Conservation (phyloP, 140 eudicot genomes). For the Bidens hawaiensis region DNA sequence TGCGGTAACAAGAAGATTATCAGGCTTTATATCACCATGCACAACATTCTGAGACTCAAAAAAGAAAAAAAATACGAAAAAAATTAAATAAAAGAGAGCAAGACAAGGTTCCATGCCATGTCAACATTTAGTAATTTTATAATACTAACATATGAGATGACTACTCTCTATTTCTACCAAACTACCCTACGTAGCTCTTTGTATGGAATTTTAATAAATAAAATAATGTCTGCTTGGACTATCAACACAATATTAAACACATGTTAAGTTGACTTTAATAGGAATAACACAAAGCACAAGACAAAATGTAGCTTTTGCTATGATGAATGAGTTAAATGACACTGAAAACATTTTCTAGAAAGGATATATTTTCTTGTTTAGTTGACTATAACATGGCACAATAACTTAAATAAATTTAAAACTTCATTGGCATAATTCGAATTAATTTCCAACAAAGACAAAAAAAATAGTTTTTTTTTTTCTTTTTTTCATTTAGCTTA, state of each 20-base stretch:
- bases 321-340: neutral
- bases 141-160: neutral
- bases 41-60: slow-evolving; percentile 61
- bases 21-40: slow-evolving; percentile 96
- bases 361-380: neutral
- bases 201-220: neutral
- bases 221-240: neutral
- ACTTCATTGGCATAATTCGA: slow-evolving; percentile 2
- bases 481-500: neutral
- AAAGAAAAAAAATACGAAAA: neutral
- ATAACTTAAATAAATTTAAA: neutral
- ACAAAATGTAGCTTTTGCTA: neutral
- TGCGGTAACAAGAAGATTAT: slow-evolving; percentile 77
- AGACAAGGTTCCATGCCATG: neutral
- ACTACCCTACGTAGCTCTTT: slow-evolving; percentile 2
- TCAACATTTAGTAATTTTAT: neutral
- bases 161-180: slow-evolving; percentile 2
- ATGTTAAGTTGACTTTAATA: neutral
- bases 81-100: neutral
- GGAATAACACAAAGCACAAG: neutral
- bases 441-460: neutral
- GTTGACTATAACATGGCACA: no score
- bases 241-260: neutral
- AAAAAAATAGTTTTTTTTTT: no score
- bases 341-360: neutral